Evolutionary conservation across 2,329 filamentous ascomycete species (phyloP).

Genomic region (Hypoxylon sp.): DNA sequence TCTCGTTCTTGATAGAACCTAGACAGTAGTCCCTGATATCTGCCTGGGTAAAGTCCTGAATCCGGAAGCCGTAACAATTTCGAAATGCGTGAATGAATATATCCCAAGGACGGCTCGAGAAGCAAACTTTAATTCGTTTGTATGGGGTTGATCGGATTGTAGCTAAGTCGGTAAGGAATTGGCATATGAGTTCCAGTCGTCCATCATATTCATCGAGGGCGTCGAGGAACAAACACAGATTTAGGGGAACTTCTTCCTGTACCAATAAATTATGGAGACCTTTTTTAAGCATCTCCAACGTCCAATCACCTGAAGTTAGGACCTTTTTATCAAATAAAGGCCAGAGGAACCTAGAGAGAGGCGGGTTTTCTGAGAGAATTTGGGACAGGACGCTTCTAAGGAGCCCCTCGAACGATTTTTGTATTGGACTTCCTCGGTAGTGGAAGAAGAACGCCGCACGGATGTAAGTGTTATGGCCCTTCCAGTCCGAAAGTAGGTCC

Average conservation of each 20-base stretch:
- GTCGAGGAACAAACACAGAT: constrained; percentile 33
- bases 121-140: constrained; percentile 12
- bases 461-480: background rate
- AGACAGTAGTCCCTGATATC: constrained; percentile 15
- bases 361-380: background rate
- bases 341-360: constrained; percentile 5
- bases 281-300: background rate
- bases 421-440: constrained; percentile 25
- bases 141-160: background rate
- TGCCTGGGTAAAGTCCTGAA: constrained; percentile 8
- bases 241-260: constrained; percentile 19
- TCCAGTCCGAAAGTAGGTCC: constrained; percentile 28
- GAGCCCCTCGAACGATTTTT: constrained; percentile 39
- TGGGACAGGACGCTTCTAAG: constrained; percentile 33
- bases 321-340: constrained; percentile 3
- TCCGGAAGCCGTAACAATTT: background rate
- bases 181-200: constrained; percentile 15
- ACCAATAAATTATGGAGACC: background rate
- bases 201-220: constrained; percentile 40
- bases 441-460: constrained; percentile 39
- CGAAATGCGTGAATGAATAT: constrained; percentile 2
- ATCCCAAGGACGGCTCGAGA: constrained; percentile 17
- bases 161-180: constrained; percentile 2
- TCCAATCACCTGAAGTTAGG: background rate
- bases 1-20: constrained; percentile 1